Evolutionary conservation across 1,284 basidiomycete genomes (phyloP), one percentile per base, ranked within the genome.

Genomic region (Boletus putidus): DNA sequence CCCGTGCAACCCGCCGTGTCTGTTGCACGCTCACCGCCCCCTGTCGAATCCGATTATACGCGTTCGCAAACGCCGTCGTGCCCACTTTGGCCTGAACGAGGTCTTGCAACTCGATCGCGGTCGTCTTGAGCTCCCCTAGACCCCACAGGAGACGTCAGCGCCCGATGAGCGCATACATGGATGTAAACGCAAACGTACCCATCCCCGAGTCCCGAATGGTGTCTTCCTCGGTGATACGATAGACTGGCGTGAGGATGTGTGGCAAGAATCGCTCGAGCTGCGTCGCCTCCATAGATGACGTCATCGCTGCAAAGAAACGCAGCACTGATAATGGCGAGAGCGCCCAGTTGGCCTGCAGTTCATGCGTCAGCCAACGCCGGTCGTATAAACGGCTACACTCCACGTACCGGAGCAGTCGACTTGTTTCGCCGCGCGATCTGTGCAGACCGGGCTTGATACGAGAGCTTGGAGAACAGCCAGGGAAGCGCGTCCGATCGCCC

Each of bases 251-350:
- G 27, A 98, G 78, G 43, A 98, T 88, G 68, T 97, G 94, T 1
- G 88, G 80, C 39, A 97, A 78, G 76, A 91, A 96, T 15, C 75
- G 77, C 62, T 88, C 84, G 0, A 92, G 76, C 39, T 80, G 75
- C 0, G 70, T 62, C 2, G 78, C 66, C 2, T 86, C 82, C 77
- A 98, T 84, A 67, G 85, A 77, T 11, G 89, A 87, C 6, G 85
- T 76, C 84, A 97, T 93, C 0, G 94, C 94, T 1, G 94, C 96
- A 68, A 98, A 97, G 88, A 94, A 96, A n/a, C 91, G 88, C 47
- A 98, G 74, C 53, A 92, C 85, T 0, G 92, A 86, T 11, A 88
- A 75, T 0, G 94, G 89, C 62, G 93, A 91, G 23, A 89, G 83
- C 8, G 85, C 80, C 94, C 96, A 98, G 61, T 81, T 80, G 4